A percentile compares a stretch with the other conserved stretches of the same genome.
phyloP scores from a whole-genome alignment of 148 eudicot genomes.

The Amaranthus hypochondriacus region DNA sequence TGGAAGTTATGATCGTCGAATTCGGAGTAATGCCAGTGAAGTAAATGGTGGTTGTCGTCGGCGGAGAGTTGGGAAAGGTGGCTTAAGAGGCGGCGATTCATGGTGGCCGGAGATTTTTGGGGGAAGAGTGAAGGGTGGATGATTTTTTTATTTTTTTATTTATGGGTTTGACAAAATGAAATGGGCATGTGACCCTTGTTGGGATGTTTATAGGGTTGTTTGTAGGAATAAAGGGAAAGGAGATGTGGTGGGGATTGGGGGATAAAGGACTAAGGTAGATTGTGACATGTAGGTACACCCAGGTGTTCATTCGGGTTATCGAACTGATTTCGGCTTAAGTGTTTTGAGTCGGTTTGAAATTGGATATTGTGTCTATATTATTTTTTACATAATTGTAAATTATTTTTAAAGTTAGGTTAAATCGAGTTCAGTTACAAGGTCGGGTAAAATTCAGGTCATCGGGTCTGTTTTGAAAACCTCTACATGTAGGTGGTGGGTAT shows the following conservation, averaged over 20 bases:
- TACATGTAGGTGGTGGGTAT: too few species aligned
- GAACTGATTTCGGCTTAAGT: too few species aligned
- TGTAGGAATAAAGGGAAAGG: not conserved
- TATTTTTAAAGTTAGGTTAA: too few species aligned
- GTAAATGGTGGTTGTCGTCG: constrained; percentile 27
- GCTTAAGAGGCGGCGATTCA: constrained; percentile 25
- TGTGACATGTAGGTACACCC: too few species aligned
- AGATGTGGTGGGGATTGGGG: not conserved
- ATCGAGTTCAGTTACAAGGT: too few species aligned
- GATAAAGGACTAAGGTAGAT: not conserved
- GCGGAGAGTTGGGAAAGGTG: constrained; percentile 24
- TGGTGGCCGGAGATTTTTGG: not conserved
- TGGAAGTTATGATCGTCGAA: constrained; percentile 62
- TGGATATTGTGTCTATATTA: too few species aligned
- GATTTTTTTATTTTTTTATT: not conserved
- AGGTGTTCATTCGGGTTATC: too few species aligned
- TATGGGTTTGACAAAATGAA: constrained; percentile 8
- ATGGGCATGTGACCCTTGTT: not conserved
- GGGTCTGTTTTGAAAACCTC: too few species aligned
- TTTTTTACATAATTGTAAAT: too few species aligned
- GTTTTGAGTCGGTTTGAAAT: too few species aligned
- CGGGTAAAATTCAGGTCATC: too few species aligned
- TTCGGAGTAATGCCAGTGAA: constrained; percentile 70
- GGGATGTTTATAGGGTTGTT: constrained; percentile 13
- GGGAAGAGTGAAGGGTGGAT: not conserved